Base-by-base conservation (phyloP, 1,284 basidiomycete genomes). In the Crepidotus sp. region DNA sequence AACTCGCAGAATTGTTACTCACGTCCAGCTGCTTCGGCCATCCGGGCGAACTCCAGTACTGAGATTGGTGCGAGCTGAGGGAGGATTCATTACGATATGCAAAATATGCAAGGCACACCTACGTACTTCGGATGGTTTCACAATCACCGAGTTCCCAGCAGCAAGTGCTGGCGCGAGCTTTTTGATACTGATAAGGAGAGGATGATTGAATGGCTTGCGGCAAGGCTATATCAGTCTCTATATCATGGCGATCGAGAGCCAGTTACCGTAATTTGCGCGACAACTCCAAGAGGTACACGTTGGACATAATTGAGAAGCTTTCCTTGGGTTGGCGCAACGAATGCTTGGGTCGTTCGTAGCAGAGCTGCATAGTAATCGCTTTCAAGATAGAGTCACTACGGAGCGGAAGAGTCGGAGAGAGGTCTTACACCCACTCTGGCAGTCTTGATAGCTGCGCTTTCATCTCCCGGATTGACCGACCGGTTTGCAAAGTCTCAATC, bases 91-190 rank as follows among this genome's bases (percentile, higher is more conserved):
- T 13, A 17, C 33, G 27, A 40, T 35, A 25, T 21, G 18, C n/a
- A 25, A 22, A 18, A 19, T 22, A 43, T 11, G 26, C 21, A 18
- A 32, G 37, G n/a, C n/a, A 34, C 15, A 9, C 27, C 8, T n/a
- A n/a, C 19, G 7, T 51, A 77, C 81, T 64, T 87, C 84, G 24
- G 83, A 85, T 2, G 88, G 87, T 55, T 91, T 91, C 21, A 91
- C 79, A 39, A 91, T 71, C 37, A 88, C 76, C 40, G 79, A 80
- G 57, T 91, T 91, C 3, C 88, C 87, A 2, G 87, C 84, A 22
- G 88, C 88, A 11, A 91, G 66, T 0, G 87, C 88, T 4, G 86
- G 84, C 0, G 83, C 84, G 48, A 91, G 80, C 62, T 91, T 91
- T 69, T 91, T 91, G 39, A 90, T 59, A 1, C 85, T 84, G 50